Evolutionary conservation across 2,329 filamentous ascomycete species (phyloP).

Genomic region (Xylaria sp.): DNA sequence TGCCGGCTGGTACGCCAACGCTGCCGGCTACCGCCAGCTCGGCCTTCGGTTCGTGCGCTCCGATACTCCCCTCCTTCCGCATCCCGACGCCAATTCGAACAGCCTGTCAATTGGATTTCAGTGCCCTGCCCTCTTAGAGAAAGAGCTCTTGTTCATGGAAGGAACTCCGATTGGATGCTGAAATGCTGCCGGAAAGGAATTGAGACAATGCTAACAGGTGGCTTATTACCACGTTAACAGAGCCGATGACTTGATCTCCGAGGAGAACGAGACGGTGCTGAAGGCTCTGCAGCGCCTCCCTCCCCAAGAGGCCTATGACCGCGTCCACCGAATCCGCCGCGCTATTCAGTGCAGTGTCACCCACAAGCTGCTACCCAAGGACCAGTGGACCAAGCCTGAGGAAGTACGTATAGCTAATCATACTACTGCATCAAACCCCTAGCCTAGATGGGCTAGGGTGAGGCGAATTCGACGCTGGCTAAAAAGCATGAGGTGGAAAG

Average conservation of each 20-base stretch:
- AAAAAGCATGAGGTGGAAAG: neutral
- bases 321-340: slow-evolving; percentile 95
- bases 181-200: neutral
- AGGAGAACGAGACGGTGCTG: slow-evolving; percentile 89
- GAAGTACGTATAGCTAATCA: slow-evolving; percentile 53
- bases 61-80: neutral
- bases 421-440: neutral
- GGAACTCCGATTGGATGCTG: slow-evolving; percentile 9
- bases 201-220: slow-evolving; percentile 27
- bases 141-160: neutral
- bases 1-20: slow-evolving; percentile 87
- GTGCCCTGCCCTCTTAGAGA: neutral
- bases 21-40: slow-evolving; percentile 91
- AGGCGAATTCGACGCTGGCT: neutral
- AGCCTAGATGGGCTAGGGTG: neutral
- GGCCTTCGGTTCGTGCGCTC: slow-evolving; percentile 77
- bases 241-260: slow-evolving; percentile 92
- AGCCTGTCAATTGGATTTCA: neutral
- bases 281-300: slow-evolving; percentile 90
- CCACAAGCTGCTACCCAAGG: slow-evolving; percentile 72
- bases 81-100: slow-evolving; percentile 3
- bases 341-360: slow-evolving; percentile 80
- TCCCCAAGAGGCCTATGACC: slow-evolving; percentile 92
- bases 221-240: slow-evolving; percentile 58
- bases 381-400: slow-evolving; percentile 68